These are phyloP conservation scores for Xylaria sp. DNA, from an alignment of 495 filamentous ascomycete species.

Conservation along the genomic window DNA sequence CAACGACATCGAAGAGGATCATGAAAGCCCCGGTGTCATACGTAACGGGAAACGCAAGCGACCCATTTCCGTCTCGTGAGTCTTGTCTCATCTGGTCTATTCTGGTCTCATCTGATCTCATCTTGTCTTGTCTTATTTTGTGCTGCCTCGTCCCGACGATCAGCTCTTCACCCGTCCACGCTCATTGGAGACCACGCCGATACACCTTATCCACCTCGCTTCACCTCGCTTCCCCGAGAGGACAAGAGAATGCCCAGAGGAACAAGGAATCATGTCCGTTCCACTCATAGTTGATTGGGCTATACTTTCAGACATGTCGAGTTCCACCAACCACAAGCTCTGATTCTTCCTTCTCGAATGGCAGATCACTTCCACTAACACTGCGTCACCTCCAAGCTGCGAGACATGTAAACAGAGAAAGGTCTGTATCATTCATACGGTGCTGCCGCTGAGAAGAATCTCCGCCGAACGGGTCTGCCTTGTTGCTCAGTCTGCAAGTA, in stretches of 20 bases:
- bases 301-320: not conserved
- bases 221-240: not conserved
- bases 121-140: not conserved
- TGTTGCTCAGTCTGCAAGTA: not conserved
- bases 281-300: conserved; percentile 9
- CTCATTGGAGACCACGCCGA: not conserved
- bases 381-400: conserved; percentile 56
- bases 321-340: conserved; percentile 15
- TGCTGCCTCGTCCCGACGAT: not conserved
- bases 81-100: conserved; percentile 20
- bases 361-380: conserved; percentile 34
- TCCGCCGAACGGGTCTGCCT: not conserved
- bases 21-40: conserved; percentile 47
- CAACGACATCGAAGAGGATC: conserved; percentile 44
- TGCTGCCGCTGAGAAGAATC: not conserved
- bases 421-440: conserved; percentile 47
- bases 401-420: conserved; percentile 87
- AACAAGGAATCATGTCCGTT: not conserved
- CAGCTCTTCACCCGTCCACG: not conserved
- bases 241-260: not conserved
- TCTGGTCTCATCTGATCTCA: conserved; percentile 19
- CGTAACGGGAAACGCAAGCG: conserved; percentile 58
- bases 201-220: not conserved
- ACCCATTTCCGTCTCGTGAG: conserved; percentile 65
- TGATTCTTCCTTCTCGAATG: conserved; percentile 1